Conservation (phyloP, 352 stramenopile species). For the Phytophthora podocarpi region DNA sequence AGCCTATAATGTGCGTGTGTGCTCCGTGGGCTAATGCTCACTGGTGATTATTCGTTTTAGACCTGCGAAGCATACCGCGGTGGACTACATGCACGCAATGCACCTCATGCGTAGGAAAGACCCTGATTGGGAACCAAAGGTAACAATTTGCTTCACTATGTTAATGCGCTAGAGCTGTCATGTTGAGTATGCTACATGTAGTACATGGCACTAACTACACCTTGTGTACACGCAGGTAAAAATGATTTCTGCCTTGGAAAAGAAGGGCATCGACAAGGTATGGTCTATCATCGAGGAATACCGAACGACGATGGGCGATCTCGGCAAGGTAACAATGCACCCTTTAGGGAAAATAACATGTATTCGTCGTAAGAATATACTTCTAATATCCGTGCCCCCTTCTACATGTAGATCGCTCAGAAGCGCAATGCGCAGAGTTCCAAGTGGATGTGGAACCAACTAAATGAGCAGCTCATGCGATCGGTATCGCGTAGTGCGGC, state of each 20-base stretch:
- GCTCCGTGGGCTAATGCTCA: no score
- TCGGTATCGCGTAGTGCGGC: conserved; percentile 51
- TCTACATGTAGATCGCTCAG: conserved; percentile 60
- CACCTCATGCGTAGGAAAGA: conserved; percentile 86
- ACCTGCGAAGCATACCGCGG: conserved; percentile 69
- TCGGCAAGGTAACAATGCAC: conserved; percentile 52
- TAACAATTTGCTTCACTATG: conserved; percentile 20
- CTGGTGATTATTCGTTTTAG: conserved; percentile 28
- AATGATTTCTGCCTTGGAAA: conserved; percentile 71
- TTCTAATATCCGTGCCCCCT: neutral
- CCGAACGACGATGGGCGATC: conserved; percentile 53
- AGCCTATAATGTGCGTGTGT: no score
- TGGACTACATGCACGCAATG: conserved; percentile 84
- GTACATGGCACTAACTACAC: neutral
- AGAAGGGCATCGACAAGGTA: conserved; percentile 74
- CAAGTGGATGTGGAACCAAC: conserved; percentile 85
- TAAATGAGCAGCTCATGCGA: conserved; percentile 79
- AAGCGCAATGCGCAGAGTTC: conserved; percentile 77
- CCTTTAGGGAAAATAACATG: neutral
- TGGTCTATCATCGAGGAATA: conserved; percentile 73
- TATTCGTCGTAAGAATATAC: neutral
- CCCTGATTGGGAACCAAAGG: conserved; percentile 79
- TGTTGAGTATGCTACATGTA: no score
- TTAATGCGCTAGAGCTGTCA: no score
- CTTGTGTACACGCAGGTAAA: conserved; percentile 55